These are phyloP conservation scores for Craspedostauros australis DNA, from an alignment of 108 stramenopile species.

Conservation along the genomic window DNA sequence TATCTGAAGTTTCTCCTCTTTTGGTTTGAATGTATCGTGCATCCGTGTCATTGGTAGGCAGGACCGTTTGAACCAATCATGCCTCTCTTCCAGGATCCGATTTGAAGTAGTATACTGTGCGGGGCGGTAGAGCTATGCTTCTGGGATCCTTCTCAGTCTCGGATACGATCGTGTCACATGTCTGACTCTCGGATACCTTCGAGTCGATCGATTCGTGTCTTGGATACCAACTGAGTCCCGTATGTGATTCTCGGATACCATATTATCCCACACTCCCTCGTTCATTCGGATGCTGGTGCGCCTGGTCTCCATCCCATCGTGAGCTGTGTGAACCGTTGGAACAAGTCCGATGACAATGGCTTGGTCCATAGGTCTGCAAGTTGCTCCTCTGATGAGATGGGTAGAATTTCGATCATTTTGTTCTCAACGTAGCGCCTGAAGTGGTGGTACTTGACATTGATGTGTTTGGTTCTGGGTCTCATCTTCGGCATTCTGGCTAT, in stretches of 20 bases:
- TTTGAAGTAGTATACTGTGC: no score
- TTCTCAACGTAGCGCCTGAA: slow-evolving; percentile 7
- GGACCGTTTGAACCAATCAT: no score
- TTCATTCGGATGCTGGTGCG: background rate
- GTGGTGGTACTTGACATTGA: slow-evolving; percentile 18
- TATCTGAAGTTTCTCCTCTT: no score
- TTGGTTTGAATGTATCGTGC: no score
- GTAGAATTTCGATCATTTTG: slow-evolving; percentile 8
- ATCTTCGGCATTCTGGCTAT: slow-evolving; percentile 15
- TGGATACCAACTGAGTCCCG: no score
- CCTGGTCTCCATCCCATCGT: slow-evolving; percentile 11
- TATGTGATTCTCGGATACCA: background rate
- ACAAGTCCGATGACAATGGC: slow-evolving; percentile 5
- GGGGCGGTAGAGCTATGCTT: no score
- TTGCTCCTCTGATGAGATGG: slow-evolving; percentile 15
- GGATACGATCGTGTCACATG: no score
- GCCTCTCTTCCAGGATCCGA: no score
- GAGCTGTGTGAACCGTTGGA: slow-evolving; percentile 2
- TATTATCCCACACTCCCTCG: slow-evolving; percentile 15
- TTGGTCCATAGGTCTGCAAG: slow-evolving; percentile 27
- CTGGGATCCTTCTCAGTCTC: no score
- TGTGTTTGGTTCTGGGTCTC: slow-evolving; percentile 29
- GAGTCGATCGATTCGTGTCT: no score
- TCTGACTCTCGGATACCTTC: no score
- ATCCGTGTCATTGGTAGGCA: no score